phyloP scores from a whole-genome alignment of 2,329 filamentous ascomycete species.

The Arthroderma sp. region DNA sequence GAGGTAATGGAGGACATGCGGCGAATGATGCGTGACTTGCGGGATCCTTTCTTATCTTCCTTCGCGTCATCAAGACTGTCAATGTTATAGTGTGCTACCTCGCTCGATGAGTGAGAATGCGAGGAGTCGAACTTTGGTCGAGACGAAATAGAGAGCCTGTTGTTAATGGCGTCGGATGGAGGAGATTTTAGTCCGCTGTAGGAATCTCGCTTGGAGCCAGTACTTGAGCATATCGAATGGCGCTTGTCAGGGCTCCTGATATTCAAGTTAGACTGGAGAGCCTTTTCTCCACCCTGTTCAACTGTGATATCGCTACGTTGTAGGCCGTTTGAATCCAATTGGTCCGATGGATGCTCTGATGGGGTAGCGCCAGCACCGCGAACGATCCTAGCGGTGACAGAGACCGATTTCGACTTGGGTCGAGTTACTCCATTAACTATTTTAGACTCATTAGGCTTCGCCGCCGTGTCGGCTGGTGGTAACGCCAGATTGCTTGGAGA shows the following conservation, averaged over 20 bases:
- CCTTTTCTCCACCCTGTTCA: conserved; percentile 45
- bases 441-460: background rate
- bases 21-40: conserved; percentile 52
- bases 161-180: conserved; percentile 29
- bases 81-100: conserved; percentile 21
- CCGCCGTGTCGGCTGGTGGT: background rate
- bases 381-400: conserved; percentile 74
- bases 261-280: conserved; percentile 16
- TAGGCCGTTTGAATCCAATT: conserved; percentile 32
- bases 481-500: conserved; percentile 9
- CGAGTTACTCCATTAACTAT: conserved; percentile 12
- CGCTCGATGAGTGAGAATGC: conserved; percentile 23
- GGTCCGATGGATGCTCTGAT: conserved; percentile 18
- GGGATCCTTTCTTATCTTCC: conserved; percentile 43
- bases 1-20: conserved; percentile 51
- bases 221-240: conserved; percentile 30
- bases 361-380: conserved; percentile 41
- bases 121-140: conserved; percentile 27
- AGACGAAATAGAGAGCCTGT: conserved; percentile 30
- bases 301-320: conserved; percentile 50
- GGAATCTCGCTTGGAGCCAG: conserved; percentile 33
- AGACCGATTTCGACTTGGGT: conserved; percentile 56
- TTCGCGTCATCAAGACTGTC: conserved; percentile 27
- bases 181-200: conserved; percentile 17
- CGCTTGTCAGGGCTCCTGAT: conserved; percentile 25